Evolutionary conservation across 2,329 filamentous ascomycete species (phyloP).

Genomic region (Hypoxylon sp.): DNA sequence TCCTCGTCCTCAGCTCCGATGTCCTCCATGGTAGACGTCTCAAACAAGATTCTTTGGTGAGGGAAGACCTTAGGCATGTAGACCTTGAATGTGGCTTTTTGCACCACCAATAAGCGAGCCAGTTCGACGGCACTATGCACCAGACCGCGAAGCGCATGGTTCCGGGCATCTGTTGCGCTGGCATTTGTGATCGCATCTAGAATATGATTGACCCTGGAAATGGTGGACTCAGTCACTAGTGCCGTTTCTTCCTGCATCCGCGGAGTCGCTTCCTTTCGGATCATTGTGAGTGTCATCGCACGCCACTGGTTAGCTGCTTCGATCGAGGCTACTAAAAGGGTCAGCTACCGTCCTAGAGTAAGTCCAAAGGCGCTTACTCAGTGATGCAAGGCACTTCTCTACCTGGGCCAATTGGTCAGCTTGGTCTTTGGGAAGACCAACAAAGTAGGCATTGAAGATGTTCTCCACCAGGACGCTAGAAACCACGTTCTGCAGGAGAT

Average conservation of each 20-base stretch:
- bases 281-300: constrained; percentile 70
- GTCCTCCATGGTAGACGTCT: constrained; percentile 73
- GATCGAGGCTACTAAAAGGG: constrained; percentile 56
- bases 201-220: constrained; percentile 62
- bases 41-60: constrained; percentile 68
- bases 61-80: constrained; percentile 66
- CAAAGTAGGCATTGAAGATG: constrained; percentile 73
- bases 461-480: constrained; percentile 70
- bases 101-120: constrained; percentile 67
- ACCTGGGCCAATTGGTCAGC: constrained; percentile 63
- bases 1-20: constrained; percentile 73
- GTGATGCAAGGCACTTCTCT: constrained; percentile 60
- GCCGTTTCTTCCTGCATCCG: constrained; percentile 62
- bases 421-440: constrained; percentile 69
- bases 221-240: constrained; percentile 57
- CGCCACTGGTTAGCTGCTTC: constrained; percentile 75
- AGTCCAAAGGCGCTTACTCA: constrained; percentile 53
- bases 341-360: constrained; percentile 33
- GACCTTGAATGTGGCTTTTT: constrained; percentile 69
- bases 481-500: constrained; percentile 72
- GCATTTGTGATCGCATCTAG: constrained; percentile 63
- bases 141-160: constrained; percentile 66
- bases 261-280: constrained; percentile 65
- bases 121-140: constrained; percentile 67
- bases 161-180: constrained; percentile 58